phyloP scores from a whole-genome alignment of 495 filamentous ascomycete species.

The Talaromyces trachyspermus region DNA sequence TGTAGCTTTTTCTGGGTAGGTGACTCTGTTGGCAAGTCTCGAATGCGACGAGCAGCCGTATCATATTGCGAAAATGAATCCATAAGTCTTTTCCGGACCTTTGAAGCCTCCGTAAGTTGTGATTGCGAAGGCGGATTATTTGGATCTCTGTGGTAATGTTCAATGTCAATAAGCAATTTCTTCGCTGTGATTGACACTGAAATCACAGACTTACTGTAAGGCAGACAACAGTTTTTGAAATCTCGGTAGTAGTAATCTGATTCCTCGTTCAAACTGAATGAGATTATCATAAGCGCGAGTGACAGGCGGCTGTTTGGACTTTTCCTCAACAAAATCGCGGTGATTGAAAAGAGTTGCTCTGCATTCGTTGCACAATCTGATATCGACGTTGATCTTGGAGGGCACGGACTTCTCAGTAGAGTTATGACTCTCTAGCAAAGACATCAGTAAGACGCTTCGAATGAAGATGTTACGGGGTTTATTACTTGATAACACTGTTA shows the following conservation, averaged over 20 bases:
- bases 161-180: background rate
- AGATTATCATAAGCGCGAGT: constrained; percentile 81
- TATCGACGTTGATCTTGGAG: constrained; percentile 59
- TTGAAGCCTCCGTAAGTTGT: constrained; percentile 81
- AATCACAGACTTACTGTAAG: constrained; percentile 45
- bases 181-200: background rate
- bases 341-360: constrained; percentile 75
- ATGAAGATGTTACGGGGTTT: background rate
- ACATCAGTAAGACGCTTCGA: background rate
- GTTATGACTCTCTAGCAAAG: constrained; percentile 9
- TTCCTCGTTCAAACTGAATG: constrained; percentile 82
- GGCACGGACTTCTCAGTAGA: constrained; percentile 52
- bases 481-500: constrained; percentile 66
- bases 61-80: constrained; percentile 91
- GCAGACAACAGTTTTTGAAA: constrained; percentile 75
- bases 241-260: constrained; percentile 71
- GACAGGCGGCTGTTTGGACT: constrained; percentile 62
- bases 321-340: constrained; percentile 69
- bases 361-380: constrained; percentile 90
- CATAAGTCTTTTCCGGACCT: constrained; percentile 81
- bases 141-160: constrained; percentile 58
- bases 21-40: constrained; percentile 65
- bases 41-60: constrained; percentile 71
- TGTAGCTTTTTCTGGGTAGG: constrained; percentile 71
- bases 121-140: constrained; percentile 63